A percentile compares a stretch with the other conserved stretches of the same genome.
These are phyloP conservation scores for Abrus precatorius DNA, from an alignment of 306 rosid genomes.

Conservation along the genomic window DNA sequence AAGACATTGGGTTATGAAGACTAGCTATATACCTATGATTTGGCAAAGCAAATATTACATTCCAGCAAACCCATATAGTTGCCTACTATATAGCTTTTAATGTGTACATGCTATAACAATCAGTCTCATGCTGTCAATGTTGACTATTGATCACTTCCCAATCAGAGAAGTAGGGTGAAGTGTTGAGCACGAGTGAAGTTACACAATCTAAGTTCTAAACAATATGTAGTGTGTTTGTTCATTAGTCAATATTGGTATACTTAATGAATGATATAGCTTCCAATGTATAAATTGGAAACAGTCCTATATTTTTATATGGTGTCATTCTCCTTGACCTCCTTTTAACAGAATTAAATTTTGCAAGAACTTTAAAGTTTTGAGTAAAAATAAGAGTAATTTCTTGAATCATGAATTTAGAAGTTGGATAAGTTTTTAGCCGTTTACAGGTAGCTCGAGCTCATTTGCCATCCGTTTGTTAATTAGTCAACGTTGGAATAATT, in stretches of 20 bases:
- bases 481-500: slow-evolving; percentile 21
- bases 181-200: not conserved
- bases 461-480: slow-evolving; percentile 28
- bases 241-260: not conserved
- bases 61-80: not conserved
- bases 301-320: not conserved
- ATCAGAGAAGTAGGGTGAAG: slow-evolving; percentile 15
- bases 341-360: not conserved
- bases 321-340: slow-evolving; percentile 7
- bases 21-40: not conserved
- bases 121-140: not conserved
- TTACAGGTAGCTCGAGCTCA: slow-evolving; percentile 24
- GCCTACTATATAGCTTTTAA: not conserved
- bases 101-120: not conserved
- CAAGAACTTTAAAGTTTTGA: not conserved
- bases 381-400: slow-evolving; percentile 16
- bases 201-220: not conserved
- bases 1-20: not conserved
- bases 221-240: slow-evolving; percentile 6
- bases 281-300: not conserved
- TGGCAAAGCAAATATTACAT: not conserved
- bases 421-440: not conserved
- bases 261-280: slow-evolving; percentile 7
- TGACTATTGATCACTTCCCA: not conserved
- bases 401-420: slow-evolving; percentile 2